Evolutionary conservation across 352 stramenopile genomes (phyloP).

Genomic region (Phytopythium delawarense): DNA sequence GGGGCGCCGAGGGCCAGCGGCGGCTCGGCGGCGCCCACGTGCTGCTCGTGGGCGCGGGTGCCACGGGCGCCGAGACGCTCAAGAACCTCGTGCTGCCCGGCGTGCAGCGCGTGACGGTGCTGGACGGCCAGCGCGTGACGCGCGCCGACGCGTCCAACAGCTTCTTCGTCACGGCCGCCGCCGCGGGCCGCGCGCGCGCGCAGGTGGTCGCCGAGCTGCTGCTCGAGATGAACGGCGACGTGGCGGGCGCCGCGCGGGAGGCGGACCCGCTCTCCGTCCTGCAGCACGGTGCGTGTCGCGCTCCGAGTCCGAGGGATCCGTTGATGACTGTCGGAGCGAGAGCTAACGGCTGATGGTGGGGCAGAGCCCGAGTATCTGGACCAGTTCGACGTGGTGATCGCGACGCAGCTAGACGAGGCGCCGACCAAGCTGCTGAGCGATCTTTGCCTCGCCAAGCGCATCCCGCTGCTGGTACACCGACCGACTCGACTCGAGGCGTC

Average conservation of each 20-base stretch:
- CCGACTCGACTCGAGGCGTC: background rate
- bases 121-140: slow-evolving; percentile 87
- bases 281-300: slow-evolving; percentile 14
- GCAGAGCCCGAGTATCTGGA: slow-evolving; percentile 53
- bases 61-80: slow-evolving; percentile 94
- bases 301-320: too few species aligned
- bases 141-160: slow-evolving; percentile 87
- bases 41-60: slow-evolving; percentile 88
- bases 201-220: slow-evolving; percentile 83
- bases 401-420: slow-evolving; percentile 73
- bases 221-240: slow-evolving; percentile 95
- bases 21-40: slow-evolving; percentile 87
- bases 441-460: slow-evolving; percentile 53
- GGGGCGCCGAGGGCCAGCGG: slow-evolving; percentile 93
- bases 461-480: slow-evolving; percentile 73
- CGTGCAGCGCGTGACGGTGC: slow-evolving; percentile 88
- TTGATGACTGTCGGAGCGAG: too few species aligned
- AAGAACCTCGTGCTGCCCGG: slow-evolving; percentile 97
- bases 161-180: slow-evolving; percentile 87
- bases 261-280: slow-evolving; percentile 52
- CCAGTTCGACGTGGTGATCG: slow-evolving; percentile 85
- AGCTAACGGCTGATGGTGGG: too few species aligned
- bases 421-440: slow-evolving; percentile 53
- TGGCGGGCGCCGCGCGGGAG: slow-evolving; percentile 50
- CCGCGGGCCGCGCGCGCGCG: slow-evolving; percentile 64